Base-by-base conservation (phyloP, 2,329 filamentous ascomycete species). In the Teratosphaeria gauchensis region DNA sequence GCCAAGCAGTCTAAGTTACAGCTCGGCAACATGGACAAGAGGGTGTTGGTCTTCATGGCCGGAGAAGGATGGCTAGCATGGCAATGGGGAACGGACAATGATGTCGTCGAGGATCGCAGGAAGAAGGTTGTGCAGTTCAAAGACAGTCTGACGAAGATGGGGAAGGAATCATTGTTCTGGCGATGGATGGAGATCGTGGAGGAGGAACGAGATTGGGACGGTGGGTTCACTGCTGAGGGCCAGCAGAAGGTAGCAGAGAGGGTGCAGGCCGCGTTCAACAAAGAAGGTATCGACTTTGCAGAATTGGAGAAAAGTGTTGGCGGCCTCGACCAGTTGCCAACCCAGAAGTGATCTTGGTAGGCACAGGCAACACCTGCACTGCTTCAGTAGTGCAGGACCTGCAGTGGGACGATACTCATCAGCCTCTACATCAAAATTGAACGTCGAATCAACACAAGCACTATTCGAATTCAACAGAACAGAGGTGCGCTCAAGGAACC, bases 151-250 rank as follows among this genome's bases (percentile, higher is more conserved):
- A 80, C 82, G 1, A 80, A 80, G 2, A 79, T 94, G 73, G 90
- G 88, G 51, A 95, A 96, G 74, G 92, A 96, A 72, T 85, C 88
- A 63, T 73, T 96, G 56, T 96, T 96, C 76, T 96, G 89, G 76
- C 84, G 87, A 58, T 96, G 91, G 90, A 89, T 96, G 54, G 92
- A 96, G 76, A 82, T 95, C 69, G 85, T 96, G 55, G 91, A 96
- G 75, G 95, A 85, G 68, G 91, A 96, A 75, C 87, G 89, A 51
- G 87, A 85, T 38, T 82, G 83, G 64, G 88, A 90, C 0, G 89
- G 87, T 19, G 89, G 89, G 0, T 95, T 95, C 69, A 88, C 86
- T 1, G 76, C 80, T 0, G 87, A 91, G 69, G 82, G 84, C 68
- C 90, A 95, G 74, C 78, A 83, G 58, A 82, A 79, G 51, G 86